Evolutionary conservation across 495 filamentous ascomycete species (phyloP), one percentile per base, ranked within the genome.

Genomic region (Choiromyces venosus): DNA sequence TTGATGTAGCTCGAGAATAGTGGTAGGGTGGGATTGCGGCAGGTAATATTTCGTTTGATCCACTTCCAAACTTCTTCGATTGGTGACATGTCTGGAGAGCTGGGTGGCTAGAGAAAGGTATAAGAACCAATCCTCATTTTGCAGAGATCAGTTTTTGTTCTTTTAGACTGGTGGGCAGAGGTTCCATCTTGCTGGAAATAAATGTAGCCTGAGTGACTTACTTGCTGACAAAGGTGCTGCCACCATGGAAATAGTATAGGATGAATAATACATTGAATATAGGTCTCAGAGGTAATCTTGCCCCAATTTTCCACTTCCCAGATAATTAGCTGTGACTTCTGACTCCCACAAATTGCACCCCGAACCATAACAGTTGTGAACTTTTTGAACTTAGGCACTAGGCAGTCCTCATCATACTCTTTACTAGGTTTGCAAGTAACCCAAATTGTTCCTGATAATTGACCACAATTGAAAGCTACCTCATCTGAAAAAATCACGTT

Each of bases 381-480:
- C n/a, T 69, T 69, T 33, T 44, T n/a, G 37, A 73, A 76, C 37
- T 76, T 73, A 12, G 65, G 66, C 6, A 19, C 19, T 33, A 76
- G 25, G 66, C 66, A 73, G 36, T 73, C 66, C 33, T 73, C n/a
- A 12, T 37, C 14, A 69, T 67, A 40, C 18, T 42, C 36, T 40
- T 68, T 38, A 18, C 40, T 67, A 3, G 18, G 12, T 6, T 46
- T 37, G 0, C 71, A n/a, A 0, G 74, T 71, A 14, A 76, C 37
- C 37, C 70, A 70, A 33, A 42, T 42, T 8, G 35, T 70, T 25
- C 61, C 71, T 29, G 33, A 29, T 61, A 64, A 37, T 35, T 61
- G 0, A 72, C 5, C 6, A 37, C 40, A 21, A 71, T 68, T 67
- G 70, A 74, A 29, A 16, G 38, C 14, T 18, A 5, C 40, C 37